Base-by-base conservation (phyloP, 164 flowering plant genomes). In the Chimonanthus salicifolius region DNA sequence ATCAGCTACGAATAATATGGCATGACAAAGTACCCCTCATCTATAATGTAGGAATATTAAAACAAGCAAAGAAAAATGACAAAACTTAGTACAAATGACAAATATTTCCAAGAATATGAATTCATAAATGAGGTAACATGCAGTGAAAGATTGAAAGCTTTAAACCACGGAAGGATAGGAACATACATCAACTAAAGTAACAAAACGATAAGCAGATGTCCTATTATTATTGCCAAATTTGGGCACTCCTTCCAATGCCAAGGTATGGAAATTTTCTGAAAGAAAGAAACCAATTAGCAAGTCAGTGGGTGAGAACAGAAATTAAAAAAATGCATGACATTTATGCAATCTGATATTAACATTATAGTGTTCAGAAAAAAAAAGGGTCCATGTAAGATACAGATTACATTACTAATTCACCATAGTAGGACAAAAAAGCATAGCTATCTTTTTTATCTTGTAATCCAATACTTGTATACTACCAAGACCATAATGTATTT, bases 161-260 rank as follows among this genome's bases (percentile, higher is more conserved):
- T 9, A 48, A 71, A 71, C 13, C 11, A 58, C 33, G 43, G 18
- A 67, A 72, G 54, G 68, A 74, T 64, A 54, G 60, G 71, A 48
- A 78, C 93, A 68, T 78, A 95, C 99, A 89, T 95, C 99, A 78
- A 93, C 90, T 69, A 95, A 80, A 67, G 97, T 93, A 78, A 95
- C 99, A 83, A 95, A 95, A 72, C 99, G 94, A 78, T 92, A 93
- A 48, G 97, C 99, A 69, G 98, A 88, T 46, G 98, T 85, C 82
- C 90, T 82, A 72, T 95, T 95, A 78, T 86, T 85, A 68, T 86
- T 90, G 74, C 97, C 97, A 70, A 95, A 90, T 49, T 80, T 82
- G 48, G 99, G 99, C 64, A 93, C 86, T 58, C 92, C 98, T 44
- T 95, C 99, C 83, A 95, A 71, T 60, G 97, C 98, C 45, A 95